Base-by-base conservation (phyloP, 129 eudicot species). In the Heracleum sosnowskyi region DNA sequence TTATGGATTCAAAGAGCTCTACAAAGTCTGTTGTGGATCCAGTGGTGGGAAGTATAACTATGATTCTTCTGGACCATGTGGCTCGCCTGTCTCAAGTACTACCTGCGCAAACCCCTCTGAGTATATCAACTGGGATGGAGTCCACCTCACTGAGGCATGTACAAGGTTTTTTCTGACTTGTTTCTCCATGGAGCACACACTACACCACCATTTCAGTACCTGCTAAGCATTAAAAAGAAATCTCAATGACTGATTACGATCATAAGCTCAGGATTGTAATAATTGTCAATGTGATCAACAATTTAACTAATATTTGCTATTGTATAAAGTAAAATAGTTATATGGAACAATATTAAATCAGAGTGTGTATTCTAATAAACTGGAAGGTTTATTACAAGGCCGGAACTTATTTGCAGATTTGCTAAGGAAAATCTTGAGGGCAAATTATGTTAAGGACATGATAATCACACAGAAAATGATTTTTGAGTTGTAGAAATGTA, bases 91-190 rank as follows among this genome's bases (percentile, higher is more conserved):
- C 40, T 69, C 97, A 4, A 83, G n/a, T n/a, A n/a, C 36, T 68
- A 77, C 97, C 4, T 93, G 98, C 28, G 17, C 82, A 4, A 57
- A 88, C 39, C 97, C 98, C 40, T 85, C 90, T 10, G 68, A 86
- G 78, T 93, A 86, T 28, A 80, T 93, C 36, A 93, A 93, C 29
- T 93, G 98, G 98, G 98, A 93, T 40, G 98, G 98, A 24, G 98
- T 86, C 78, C 98, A 93, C 81, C 78, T 89, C 6, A 91, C 98
- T 1, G 98, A 93, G 98, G 89, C 73, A 86, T 93, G 97, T 73
- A 93, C 78, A 89, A 83, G 83, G 88, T 69, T 12, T 69, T 92
- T 76, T 84, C 89, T 44, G 83, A 85, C 10, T 81, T 83, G 17
- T 89, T 90, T 34, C 71, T 92, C 26, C 79, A 85, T 44, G 97